Conservation (phyloP, 495 filamentous ascomycete species). For the Barbatosphaeria neglecta region DNA sequence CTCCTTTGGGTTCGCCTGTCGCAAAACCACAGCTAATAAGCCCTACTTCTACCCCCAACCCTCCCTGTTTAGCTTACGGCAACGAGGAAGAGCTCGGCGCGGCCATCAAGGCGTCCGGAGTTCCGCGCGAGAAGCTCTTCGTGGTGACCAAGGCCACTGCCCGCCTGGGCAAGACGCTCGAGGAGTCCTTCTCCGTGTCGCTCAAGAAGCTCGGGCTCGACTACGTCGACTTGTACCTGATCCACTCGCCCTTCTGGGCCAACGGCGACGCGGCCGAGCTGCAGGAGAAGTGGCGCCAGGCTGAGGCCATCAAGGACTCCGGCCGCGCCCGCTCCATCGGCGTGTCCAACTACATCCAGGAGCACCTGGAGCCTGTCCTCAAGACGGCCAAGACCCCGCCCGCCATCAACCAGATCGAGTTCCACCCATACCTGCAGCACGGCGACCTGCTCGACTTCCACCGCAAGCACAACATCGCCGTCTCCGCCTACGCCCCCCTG, state of each 20-base stretch:
- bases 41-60: not conserved
- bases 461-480: slow-evolving; percentile 54
- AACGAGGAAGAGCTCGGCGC: slow-evolving; percentile 68
- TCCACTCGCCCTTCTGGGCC: slow-evolving; percentile 66
- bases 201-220: slow-evolving; percentile 63
- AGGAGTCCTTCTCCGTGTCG: slow-evolving; percentile 54
- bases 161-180: slow-evolving; percentile 43
- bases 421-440: slow-evolving; percentile 79
- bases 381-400: slow-evolving; percentile 53
- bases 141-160: slow-evolving; percentile 64
- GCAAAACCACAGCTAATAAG: too few relatives aligned
- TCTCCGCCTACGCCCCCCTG: slow-evolving; percentile 58
- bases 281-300: slow-evolving; percentile 60
- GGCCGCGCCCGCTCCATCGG: slow-evolving; percentile 71
- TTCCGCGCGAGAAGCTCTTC: slow-evolving; percentile 59
- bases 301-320: slow-evolving; percentile 60
- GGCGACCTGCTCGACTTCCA: slow-evolving; percentile 52
- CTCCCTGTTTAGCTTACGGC: slow-evolving; percentile 63
- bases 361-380: slow-evolving; percentile 57
- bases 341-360: slow-evolving; percentile 66
- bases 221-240: slow-evolving; percentile 80
- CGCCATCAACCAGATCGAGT: slow-evolving; percentile 80
- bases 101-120: slow-evolving; percentile 56
- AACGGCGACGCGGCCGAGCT: slow-evolving; percentile 44
- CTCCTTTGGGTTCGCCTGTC: not conserved